Percentiles rank a stretch among this genome's conserved stretches.
These are phyloP conservation scores for Acer campestre DNA, from an alignment of 345 rosid genomes.

Conservation along the genomic window DNA sequence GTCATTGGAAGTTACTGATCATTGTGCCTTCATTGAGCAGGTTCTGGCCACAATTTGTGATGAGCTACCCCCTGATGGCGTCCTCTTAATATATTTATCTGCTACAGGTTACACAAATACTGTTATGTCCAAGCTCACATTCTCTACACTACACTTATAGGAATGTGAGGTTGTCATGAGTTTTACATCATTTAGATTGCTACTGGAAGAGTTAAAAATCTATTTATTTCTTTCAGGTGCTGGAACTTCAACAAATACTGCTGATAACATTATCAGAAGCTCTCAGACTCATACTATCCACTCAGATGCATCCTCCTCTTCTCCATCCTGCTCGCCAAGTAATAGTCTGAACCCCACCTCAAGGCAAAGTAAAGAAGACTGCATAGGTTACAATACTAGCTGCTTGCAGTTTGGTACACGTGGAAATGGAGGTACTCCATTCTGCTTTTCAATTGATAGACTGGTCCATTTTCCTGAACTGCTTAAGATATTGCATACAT, in stretches of 20 bases:
- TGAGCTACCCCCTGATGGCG: conserved; percentile 84
- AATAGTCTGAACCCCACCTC: conserved; percentile 41
- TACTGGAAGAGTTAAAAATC: conserved; percentile 56
- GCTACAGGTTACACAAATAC: conserved; percentile 67
- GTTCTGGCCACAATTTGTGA: conserved; percentile 86
- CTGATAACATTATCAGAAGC: conserved; percentile 52
- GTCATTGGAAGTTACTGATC: conserved; percentile 11
- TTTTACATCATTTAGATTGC: conserved; percentile 29
- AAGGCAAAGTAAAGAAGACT: conserved; percentile 53
- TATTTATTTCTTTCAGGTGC: conserved; percentile 43
- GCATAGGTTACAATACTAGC: conserved; percentile 28
- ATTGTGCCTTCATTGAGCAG: conserved; percentile 40
- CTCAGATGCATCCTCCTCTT: conserved; percentile 48
- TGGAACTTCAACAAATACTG: conserved; percentile 44
- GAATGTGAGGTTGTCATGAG: conserved; percentile 26
- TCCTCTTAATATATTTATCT: conserved; percentile 81
- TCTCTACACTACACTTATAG: not conserved
- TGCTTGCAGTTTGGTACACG: conserved; percentile 78
- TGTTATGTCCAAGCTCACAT: conserved; percentile 12
- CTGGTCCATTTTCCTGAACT: conserved; percentile 12
- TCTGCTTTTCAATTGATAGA: not conserved
- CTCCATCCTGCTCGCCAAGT: conserved; percentile 41
- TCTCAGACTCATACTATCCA: conserved; percentile 48
- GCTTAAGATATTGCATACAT: not conserved
- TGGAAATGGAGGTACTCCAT: conserved; percentile 69